A percentile compares a stretch with the other conserved stretches of the same genome.
Conservation (phyloP, 1,139 yeast genomes). For the Yamadazyma membranifaciens region DNA sequence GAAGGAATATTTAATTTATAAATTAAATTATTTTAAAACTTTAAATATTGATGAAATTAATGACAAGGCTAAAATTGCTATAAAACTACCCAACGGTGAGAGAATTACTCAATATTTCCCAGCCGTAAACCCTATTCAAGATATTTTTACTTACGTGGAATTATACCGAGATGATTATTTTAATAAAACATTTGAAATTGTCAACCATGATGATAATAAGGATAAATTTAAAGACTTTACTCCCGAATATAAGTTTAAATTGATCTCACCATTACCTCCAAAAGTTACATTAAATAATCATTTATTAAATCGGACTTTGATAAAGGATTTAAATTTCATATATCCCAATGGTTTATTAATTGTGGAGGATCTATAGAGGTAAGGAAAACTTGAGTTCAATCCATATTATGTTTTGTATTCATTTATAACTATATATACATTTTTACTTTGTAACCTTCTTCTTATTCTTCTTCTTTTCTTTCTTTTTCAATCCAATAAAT, state of each 20-base stretch:
- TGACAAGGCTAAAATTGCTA: conserved; percentile 51
- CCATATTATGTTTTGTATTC: background rate
- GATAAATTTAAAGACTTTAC: conserved; percentile 21
- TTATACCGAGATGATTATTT: conserved; percentile 31
- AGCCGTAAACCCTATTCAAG: conserved; percentile 46
- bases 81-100: conserved; percentile 53
- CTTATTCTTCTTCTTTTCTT: conserved; percentile 51
- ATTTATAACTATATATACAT: conserved; percentile 1
- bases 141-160: conserved; percentile 61
- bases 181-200: conserved; percentile 31
- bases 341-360: conserved; percentile 46
- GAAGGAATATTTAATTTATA: conserved; percentile 41
- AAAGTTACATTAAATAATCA: conserved; percentile 29
- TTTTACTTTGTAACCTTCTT: conserved; percentile 29
- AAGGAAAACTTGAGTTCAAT: background rate
- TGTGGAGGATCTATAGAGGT: conserved; percentile 25
- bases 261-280: conserved; percentile 43
- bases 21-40: conserved; percentile 43
- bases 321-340: conserved; percentile 31
- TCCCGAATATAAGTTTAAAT: conserved; percentile 30
- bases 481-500: conserved; percentile 52
- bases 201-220: conserved; percentile 16
- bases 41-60: conserved; percentile 33
- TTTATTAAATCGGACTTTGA: conserved; percentile 15
- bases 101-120: conserved; percentile 50